phyloP scores from a whole-genome alignment of 2,329 filamentous ascomycete genomes.

The Stagonosporopsis tanaceti region DNA sequence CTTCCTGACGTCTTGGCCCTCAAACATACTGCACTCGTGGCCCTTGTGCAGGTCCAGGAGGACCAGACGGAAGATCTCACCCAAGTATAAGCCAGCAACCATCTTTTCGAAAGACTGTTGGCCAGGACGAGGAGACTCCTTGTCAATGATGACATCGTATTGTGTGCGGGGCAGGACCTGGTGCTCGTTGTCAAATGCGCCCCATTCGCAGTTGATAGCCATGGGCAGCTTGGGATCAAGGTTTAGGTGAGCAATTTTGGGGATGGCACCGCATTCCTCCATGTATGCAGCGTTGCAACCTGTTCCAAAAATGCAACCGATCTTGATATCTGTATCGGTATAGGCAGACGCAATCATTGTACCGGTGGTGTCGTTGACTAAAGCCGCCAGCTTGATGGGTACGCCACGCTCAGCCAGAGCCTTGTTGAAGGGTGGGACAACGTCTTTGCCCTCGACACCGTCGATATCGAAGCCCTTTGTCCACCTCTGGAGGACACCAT shows the following conservation, averaged over 20 bases:
- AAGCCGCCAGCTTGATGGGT: slow-evolving; percentile 88
- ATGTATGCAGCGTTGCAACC: slow-evolving; percentile 99
- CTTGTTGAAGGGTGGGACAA: slow-evolving; percentile 86
- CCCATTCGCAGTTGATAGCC: slow-evolving; percentile 98
- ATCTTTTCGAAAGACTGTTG: slow-evolving; percentile 98
- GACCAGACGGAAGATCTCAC: slow-evolving; percentile 91
- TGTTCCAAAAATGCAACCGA: slow-evolving; percentile 98
- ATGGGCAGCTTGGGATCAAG: slow-evolving; percentile 84
- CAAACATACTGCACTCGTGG: slow-evolving; percentile 72
- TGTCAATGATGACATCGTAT: slow-evolving; percentile 88
- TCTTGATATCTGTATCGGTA: slow-evolving; percentile 91
- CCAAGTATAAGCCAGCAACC: slow-evolving; percentile 92
- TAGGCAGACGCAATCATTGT: slow-evolving; percentile 96
- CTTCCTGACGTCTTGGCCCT: slow-evolving; percentile 79
- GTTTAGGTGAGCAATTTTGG: slow-evolving; percentile 92
- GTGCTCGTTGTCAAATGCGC: slow-evolving; percentile 95
- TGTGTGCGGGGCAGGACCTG: slow-evolving; percentile 84
- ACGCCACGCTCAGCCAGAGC: slow-evolving; percentile 79
- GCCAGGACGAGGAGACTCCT: slow-evolving; percentile 88
- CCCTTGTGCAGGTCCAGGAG: slow-evolving; percentile 82
- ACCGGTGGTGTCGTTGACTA: slow-evolving; percentile 98
- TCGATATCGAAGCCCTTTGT: slow-evolving; percentile 97
- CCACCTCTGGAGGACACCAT: slow-evolving; percentile 92
- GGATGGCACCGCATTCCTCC: slow-evolving; percentile 89
- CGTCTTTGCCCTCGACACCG: slow-evolving; percentile 89